Base-by-base conservation (phyloP, 1,139 yeast genomes). In the Arxiozyma slooffiae region DNA sequence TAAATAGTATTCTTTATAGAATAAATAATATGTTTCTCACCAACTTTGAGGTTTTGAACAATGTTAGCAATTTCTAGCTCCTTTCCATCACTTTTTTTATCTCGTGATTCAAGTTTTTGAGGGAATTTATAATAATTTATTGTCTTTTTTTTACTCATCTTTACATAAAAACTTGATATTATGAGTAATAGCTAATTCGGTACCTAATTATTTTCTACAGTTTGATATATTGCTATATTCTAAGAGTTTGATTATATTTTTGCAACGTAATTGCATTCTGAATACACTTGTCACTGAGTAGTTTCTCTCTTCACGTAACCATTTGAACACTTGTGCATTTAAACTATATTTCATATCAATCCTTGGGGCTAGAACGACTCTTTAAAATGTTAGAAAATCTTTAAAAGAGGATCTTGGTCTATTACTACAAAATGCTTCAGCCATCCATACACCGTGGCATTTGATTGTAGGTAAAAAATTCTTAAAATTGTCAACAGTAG, bases 261-360 rank as follows among this genome's bases (percentile, higher is more conserved):
- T 80, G 64, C 78, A 79, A 20, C 75, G 64, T 3, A 75, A 68
- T 54, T 82, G 80, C 67, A 77, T 75, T 56, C 95, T 73, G 68
- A 82, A 83, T 36, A 82, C 76, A 39, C 78, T 72, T 53, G 85
- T 66, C 0, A 86, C 69, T 57, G 82, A 73, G 60, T 73, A 77
- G n/a, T 75, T 76, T 48, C 70, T 71, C 24, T 69, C 67, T 37
- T 64, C 46, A 39, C 58, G 63, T 23, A 79, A 55, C 20, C 61
- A 37, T 34, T 26, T 30, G 20, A 41, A 63, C 11, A 62, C 69
- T 4, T 74, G 74, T 62, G 84, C 85, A 38, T 22, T 45, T 21
- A 49, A 41, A 55, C 77, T 78, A 26, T 73, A 74, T 57, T 85
- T 88, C 57, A 72, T 75, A 0, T 95, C 96, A 3, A 85, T 90